Evolutionary conservation across 805 yeast genomes (phyloP).

Genomic region (Hanseniaspora lachancei): DNA sequence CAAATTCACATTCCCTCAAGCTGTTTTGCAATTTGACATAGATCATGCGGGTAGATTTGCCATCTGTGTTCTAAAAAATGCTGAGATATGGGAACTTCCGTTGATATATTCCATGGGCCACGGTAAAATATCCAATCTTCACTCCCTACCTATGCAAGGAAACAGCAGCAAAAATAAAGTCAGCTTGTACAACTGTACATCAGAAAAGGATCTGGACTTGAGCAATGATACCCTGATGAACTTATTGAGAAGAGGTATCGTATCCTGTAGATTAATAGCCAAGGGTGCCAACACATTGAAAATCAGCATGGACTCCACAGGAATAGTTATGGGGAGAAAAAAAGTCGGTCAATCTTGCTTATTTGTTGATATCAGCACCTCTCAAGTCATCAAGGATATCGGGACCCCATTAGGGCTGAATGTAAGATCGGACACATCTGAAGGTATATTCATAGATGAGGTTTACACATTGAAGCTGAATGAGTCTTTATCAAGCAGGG

Average conservation of each 20-base stretch:
- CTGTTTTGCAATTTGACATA: conserved; percentile 2
- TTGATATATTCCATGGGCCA: conserved; percentile 1
- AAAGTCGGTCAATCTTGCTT: conserved; percentile 11
- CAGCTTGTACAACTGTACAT: conserved; percentile 5
- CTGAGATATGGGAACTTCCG: conserved; percentile 9
- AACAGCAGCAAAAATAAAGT: conserved; percentile 2
- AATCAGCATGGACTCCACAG: conserved; percentile 7
- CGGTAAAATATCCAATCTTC: conserved; percentile 6
- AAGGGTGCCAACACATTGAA: conserved; percentile 5
- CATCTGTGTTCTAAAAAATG: conserved; percentile 2
- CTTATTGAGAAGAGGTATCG: conserved; percentile 10
- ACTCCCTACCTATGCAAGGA: conserved; percentile 12
- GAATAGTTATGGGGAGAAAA: conserved; percentile 10
- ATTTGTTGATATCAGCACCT: conserved; percentile 7
- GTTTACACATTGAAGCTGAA: conserved; percentile 16
- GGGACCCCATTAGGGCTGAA: conserved; percentile 9
- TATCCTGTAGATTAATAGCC: conserved; percentile 7
- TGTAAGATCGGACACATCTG: conserved; percentile 8
- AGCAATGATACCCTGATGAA: conserved; percentile 4
- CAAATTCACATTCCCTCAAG: conserved; percentile 11
- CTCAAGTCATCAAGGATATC: conserved; percentile 11
- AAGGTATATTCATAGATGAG: conserved; percentile 13
- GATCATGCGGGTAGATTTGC: conserved; percentile 11
- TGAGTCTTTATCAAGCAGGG: conserved; percentile 9
- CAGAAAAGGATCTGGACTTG: conserved; percentile 4